A percentile compares a stretch with the other conserved stretches of the same genome.
Conservation (phyloP, 2,329 filamentous ascomycete genomes). For the Albifimbria verrucaria region DNA sequence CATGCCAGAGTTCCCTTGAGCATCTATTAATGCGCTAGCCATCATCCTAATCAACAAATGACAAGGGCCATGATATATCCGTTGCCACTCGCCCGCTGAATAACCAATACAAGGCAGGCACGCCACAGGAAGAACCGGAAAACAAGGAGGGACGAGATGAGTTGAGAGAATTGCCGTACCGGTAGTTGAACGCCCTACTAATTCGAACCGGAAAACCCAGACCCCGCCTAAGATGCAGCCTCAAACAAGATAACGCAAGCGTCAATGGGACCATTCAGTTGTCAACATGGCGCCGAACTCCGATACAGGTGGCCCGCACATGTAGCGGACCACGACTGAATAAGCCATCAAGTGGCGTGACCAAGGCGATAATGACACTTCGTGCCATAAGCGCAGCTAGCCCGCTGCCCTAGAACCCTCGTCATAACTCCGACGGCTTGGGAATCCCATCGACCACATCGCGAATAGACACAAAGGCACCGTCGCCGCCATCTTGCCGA, state of each 20-base stretch:
- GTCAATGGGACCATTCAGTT: neutral
- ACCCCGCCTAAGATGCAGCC: neutral
- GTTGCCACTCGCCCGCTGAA: no score
- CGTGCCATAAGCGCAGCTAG: no score
- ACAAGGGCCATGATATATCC: no score
- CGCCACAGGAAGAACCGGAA: neutral
- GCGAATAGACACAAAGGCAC: constrained; percentile 71
- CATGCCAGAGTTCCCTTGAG: no score
- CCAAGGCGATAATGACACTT: no score
- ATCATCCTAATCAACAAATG: no score
- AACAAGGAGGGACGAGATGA: neutral
- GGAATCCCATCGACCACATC: constrained; percentile 46
- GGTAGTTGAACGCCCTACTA: neutral
- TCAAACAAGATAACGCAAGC: neutral
- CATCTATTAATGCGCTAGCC: no score
- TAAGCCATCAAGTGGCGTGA: neutral
- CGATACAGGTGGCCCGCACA: neutral
- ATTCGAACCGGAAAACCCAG: neutral
- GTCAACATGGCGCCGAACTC: neutral
- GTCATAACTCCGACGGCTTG: constrained; percentile 31
- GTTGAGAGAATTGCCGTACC: neutral
- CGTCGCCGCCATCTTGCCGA: constrained; percentile 73
- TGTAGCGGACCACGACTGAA: neutral
- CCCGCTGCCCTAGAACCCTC: no score
- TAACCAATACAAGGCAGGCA: no score